A percentile compares a stretch with the other conserved stretches of the same genome.
phyloP scores from a whole-genome alignment of 2,329 filamentous ascomycete genomes.

The Didymella exigua region DNA sequence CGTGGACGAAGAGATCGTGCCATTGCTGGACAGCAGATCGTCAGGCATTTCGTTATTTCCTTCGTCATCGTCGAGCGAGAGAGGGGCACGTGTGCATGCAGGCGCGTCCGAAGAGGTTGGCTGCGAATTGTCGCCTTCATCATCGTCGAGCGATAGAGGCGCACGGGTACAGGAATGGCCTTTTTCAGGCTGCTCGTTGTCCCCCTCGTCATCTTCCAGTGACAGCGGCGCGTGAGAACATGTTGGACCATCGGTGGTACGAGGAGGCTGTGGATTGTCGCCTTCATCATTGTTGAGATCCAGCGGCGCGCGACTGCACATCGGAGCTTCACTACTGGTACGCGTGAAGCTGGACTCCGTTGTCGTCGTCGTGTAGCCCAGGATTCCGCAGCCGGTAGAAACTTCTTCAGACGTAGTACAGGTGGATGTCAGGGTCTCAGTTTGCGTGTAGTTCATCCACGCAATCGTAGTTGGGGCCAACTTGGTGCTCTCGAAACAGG shows the following conservation, averaged over 20 bases:
- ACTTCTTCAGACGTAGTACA: slow-evolving; percentile 27
- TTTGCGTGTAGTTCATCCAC: slow-evolving; percentile 13
- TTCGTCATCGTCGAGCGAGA: slow-evolving; percentile 37
- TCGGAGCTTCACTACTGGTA: slow-evolving; percentile 15
- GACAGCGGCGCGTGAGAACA: slow-evolving; percentile 31
- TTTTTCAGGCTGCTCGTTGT: slow-evolving; percentile 23
- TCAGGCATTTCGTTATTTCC: slow-evolving; percentile 22
- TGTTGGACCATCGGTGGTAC: neutral
- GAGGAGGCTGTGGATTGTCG: slow-evolving; percentile 22
- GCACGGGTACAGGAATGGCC: slow-evolving; percentile 14
- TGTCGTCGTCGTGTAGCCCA: slow-evolving; percentile 16
- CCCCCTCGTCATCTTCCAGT: slow-evolving; percentile 40
- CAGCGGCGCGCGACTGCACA: slow-evolving; percentile 28
- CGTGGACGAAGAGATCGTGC: neutral
- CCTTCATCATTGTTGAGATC: slow-evolving; percentile 39
- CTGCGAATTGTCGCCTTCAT: neutral
- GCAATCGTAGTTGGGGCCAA: slow-evolving; percentile 13
- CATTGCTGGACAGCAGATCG: neutral
- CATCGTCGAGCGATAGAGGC: slow-evolving; percentile 31
- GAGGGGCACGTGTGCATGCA: slow-evolving; percentile 27
- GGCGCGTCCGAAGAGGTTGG: slow-evolving; percentile 16
- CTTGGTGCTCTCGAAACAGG: slow-evolving; percentile 23
- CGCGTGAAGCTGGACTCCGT: slow-evolving; percentile 1
- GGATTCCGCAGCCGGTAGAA: slow-evolving; percentile 22
- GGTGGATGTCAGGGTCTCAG: slow-evolving; percentile 21